Base-by-base conservation (phyloP, 305 asterid genomes). In the Euphrasia arctica region DNA sequence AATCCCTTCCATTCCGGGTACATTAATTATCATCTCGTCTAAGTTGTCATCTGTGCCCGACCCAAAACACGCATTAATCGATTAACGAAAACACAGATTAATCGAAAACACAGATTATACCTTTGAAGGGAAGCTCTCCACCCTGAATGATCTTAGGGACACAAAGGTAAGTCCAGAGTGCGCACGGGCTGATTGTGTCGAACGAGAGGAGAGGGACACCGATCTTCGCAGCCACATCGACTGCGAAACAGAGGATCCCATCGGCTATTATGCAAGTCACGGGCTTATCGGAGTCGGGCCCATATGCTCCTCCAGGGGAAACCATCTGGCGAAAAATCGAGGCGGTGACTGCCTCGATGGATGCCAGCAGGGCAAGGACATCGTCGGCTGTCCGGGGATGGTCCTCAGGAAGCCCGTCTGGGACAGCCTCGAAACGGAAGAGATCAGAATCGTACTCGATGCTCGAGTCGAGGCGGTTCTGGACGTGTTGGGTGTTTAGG, bases 401-500 rank as follows among this genome's bases (percentile, higher is more conserved):
- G 54, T 80, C 71, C 32, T 75, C 79, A 2, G 97, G 85, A 54
- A 90, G 75, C 39, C 96, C 97, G 58, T 90, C 97, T 0, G 88
- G 64, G 62, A 90, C 71, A 0, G 18, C 41, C 1, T 10, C n/a
- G 70, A 84, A 83, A 5, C 84, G 86, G 51, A 10, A 4, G 51
- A 11, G 68, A 75, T 29, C 13, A 62, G 76, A 58, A 80, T 31
- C 34, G 4, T 70, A 73, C 68, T 66, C 50, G 87, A 5, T 36
- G 42, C 9, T 36, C 52, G 6, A 2, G 32, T 60, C 66, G 34
- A 88, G 85, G 31, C 90, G 86, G 58, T 62, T 32, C 69, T 80
- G 43, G 80, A 78, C 78, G 75, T 79, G 29, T 9, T 87, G 82
- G 3, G 88, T 79, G 83, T 75, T 80, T 74, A 87, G 70, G 76